Evolutionary conservation across 1,284 basidiomycete genomes (phyloP).

Genomic region (Rhodofomes roseus): DNA sequence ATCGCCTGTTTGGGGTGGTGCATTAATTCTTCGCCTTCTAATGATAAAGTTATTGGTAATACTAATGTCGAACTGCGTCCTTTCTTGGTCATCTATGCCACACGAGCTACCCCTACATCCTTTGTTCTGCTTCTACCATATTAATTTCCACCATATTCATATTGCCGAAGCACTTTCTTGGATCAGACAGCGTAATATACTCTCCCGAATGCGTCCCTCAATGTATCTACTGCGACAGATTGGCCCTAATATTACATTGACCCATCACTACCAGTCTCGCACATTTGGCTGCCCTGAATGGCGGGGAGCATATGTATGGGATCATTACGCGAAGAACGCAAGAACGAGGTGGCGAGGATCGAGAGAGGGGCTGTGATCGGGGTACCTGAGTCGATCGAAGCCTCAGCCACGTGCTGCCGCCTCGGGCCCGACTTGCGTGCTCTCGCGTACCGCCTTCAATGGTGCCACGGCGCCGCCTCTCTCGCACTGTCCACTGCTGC

Average conservation of each 20-base stretch:
- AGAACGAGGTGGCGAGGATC: too few species aligned
- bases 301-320: too few species aligned
- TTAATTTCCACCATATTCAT: background rate
- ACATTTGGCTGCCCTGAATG: too few species aligned
- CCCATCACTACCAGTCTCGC: too few species aligned
- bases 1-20: constrained; percentile 41
- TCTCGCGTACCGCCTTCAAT: background rate
- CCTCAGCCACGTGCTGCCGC: background rate
- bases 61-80: background rate
- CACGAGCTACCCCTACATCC: background rate
- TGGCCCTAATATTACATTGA: too few species aligned
- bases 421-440: background rate
- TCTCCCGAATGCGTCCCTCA: too few species aligned
- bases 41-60: background rate
- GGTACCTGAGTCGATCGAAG: background rate
- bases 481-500: background rate
- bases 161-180: too few species aligned
- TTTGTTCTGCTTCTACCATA: background rate
- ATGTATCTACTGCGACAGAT: too few species aligned
- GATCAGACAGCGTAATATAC: too few species aligned
- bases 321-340: too few species aligned
- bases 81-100: background rate
- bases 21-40: constrained; percentile 6
- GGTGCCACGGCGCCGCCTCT: background rate
- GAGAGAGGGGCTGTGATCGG: background rate